Conservation (phyloP, 148 eudicot genomes). For the Pharnaceum exiguum region DNA sequence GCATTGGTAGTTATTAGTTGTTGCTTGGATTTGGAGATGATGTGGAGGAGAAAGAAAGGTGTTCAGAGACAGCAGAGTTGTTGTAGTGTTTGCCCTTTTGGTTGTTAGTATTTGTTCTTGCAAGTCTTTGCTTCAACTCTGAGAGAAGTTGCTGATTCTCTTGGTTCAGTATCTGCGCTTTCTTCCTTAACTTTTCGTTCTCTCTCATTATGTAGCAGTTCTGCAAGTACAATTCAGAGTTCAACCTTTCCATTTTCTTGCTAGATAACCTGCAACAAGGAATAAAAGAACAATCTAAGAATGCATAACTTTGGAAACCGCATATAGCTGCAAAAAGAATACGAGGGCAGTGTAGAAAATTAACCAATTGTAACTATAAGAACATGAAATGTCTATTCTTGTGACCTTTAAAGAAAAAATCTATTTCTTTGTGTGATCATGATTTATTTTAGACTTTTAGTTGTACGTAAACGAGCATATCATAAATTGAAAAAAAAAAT, state of each 20-base stretch:
- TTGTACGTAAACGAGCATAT: no score
- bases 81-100: conserved; percentile 24
- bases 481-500: no score
- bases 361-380: no score
- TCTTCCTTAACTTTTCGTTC: conserved; percentile 79
- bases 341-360: no score
- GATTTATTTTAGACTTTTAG: no score
- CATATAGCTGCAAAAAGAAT: no score
- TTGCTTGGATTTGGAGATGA: conserved; percentile 30
- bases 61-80: conserved; percentile 29
- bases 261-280: conserved; percentile 1
- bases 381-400: no score
- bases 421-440: no score
- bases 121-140: conserved; percentile 55
- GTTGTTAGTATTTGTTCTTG: conserved; percentile 19
- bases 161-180: conserved; percentile 70
- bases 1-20: neutral
- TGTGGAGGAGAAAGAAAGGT: conserved; percentile 23
- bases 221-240: conserved; percentile 79
- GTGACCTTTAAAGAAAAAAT: no score
- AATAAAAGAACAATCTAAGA: neutral
- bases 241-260: conserved; percentile 66
- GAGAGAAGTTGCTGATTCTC: conserved; percentile 75
- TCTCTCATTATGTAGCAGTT: conserved; percentile 90
- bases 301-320: no score